Evolutionary conservation across 805 yeast genomes (phyloP), one percentile per base, ranked within the genome.

Genomic region (Wickerhamiella cacticola): DNA sequence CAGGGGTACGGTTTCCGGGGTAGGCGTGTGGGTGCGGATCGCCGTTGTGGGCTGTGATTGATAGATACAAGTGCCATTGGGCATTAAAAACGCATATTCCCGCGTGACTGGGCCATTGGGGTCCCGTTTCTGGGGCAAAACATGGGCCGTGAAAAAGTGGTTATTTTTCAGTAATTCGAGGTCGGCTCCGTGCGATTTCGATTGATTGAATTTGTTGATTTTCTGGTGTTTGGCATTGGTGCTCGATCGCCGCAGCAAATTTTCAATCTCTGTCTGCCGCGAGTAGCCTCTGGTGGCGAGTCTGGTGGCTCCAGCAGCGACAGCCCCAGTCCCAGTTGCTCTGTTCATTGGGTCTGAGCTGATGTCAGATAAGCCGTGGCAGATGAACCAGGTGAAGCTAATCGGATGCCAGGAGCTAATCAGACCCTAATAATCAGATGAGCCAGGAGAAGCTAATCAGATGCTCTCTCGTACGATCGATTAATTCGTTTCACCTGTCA

Each of bases 131-230:
- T 10, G 28, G 8, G 41, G 45, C 2, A 33, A 26, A 2, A 49
- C 59, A 52, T 33, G 69, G 55, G 78, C 75, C n/a, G 71, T 66
- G 57, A 74, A 74, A 50, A 72, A 73, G 46, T 69, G 69, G 6
- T 62, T 58, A 13, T 63, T 55, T 42, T 66, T 72, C 12, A 66
- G 40, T 3, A 18, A 22, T 8, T 10, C 21, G 3, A 21, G 26
- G 29, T 39, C 29, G 19, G n/a, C 21, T 9, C 16, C 7, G 36
- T 31, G 15, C 36, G n/a, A n/a, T n/a, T 31, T 31, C 7, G 36
- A 29, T 13, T 12, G 9, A 9, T 13, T 15, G 10, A 31, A 31
- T 9, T 19, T 31, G 36, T 18, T 15, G 19, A 10, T 15, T 10
- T 31, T 15, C 16, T 31, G 36, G 10, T 15, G 36, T 4, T 9